These are phyloP conservation scores for Apiospora aurea DNA, from an alignment of 2,329 filamentous ascomycete species.

Conservation along the genomic window DNA sequence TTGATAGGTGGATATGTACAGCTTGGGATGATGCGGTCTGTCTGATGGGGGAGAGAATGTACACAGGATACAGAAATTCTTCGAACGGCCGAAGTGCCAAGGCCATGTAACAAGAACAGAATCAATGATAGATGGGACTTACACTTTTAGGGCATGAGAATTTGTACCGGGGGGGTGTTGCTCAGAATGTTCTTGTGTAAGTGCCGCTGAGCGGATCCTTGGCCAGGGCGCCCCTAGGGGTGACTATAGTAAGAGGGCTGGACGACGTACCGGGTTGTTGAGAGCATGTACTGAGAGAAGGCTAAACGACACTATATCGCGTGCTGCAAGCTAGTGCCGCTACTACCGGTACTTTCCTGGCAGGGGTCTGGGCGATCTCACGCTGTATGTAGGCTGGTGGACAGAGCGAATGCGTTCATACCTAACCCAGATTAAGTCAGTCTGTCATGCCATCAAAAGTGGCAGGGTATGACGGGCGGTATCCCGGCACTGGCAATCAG, in stretches of 20 bases:
- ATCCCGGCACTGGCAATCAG: conserved; percentile 1
- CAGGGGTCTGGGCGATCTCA: conserved; percentile 5
- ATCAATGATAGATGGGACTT: conserved; percentile 18
- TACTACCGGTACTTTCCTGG: conserved; percentile 11
- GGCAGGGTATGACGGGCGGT: background rate
- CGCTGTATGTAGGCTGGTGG: background rate
- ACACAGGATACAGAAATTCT: conserved; percentile 7
- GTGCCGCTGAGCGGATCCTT: background rate
- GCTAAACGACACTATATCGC: conserved; percentile 13
- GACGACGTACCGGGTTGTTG: conserved; percentile 4
- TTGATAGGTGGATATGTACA: conserved; percentile 16
- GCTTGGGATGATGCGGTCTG: conserved; percentile 12
- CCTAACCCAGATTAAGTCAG: conserved; percentile 19
- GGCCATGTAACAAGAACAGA: conserved; percentile 8
- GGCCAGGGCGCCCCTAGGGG: background rate
- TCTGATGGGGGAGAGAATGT: conserved; percentile 10
- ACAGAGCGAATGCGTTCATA: background rate
- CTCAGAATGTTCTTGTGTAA: background rate
- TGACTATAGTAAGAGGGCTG: background rate
- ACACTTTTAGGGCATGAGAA: background rate
- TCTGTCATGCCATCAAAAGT: conserved; percentile 2
- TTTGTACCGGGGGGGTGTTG: background rate
- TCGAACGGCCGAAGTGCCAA: conserved; percentile 7
- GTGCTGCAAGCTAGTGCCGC: conserved; percentile 15
- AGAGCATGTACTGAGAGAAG: background rate